Conservation (phyloP, 768 basidiomycete species). For the Postia placenta region DNA sequence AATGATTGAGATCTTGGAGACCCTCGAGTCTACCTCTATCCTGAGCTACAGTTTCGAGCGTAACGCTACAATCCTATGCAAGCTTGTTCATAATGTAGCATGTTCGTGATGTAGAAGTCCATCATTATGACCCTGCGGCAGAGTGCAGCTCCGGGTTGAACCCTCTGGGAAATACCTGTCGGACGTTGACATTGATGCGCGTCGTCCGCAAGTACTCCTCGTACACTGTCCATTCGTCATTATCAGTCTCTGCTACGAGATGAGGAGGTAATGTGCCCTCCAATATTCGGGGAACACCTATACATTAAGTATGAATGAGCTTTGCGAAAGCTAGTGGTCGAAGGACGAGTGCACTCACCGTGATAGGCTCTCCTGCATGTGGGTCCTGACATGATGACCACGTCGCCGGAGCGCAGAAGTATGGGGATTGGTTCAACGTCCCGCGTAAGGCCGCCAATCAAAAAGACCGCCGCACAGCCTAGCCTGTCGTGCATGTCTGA, state of each 20-base stretch:
- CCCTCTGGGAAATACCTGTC: conserved; percentile 80
- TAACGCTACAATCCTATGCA: too few relatives aligned
- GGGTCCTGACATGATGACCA: conserved; percentile 89
- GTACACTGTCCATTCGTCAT: conserved; percentile 53
- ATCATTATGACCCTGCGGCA: background rate
- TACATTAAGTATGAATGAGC: background rate
- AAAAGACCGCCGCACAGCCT: conserved; percentile 84
- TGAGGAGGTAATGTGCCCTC: conserved; percentile 72
- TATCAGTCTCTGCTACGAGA: conserved; percentile 28
- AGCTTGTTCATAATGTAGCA: too few relatives aligned
- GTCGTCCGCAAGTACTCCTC: conserved; percentile 58
- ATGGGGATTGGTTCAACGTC: conserved; percentile 74
- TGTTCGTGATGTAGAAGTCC: too few relatives aligned
- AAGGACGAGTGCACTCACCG: conserved; percentile 36
- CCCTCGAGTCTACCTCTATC: too few relatives aligned
- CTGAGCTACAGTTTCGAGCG: too few relatives aligned
- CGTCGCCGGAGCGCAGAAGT: conserved; percentile 86
- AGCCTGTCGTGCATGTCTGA: conserved; percentile 45
- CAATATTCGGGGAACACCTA: conserved; percentile 84
- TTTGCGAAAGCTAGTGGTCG: background rate
- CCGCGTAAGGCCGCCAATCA: conserved; percentile 80
- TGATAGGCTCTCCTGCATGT: conserved; percentile 86
- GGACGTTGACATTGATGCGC: conserved; percentile 87
- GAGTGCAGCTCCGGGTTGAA: conserved; percentile 33
- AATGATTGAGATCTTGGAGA: too few relatives aligned